A percentile compares a stretch with the other conserved stretches of the same genome.
Evolutionary conservation across 768 basidiomycete genomes (phyloP).

Genomic region (Arthromyces matolae): DNA sequence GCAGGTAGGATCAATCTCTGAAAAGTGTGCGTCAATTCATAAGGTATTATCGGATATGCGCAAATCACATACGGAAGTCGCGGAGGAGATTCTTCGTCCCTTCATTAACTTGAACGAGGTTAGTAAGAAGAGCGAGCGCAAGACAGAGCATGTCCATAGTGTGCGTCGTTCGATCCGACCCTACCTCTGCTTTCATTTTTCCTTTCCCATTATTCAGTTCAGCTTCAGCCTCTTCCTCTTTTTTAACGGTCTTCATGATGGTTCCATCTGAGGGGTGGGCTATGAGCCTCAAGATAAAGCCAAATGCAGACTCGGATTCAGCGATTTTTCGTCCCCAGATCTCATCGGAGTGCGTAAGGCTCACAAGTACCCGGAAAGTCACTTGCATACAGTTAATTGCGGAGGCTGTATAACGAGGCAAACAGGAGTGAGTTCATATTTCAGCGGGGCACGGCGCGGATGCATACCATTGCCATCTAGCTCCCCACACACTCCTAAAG

Average conservation of each 20-base stretch:
- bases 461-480: conserved; percentile 23
- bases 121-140: conserved; percentile 70
- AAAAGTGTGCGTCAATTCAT: neutral
- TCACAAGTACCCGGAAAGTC: conserved; percentile 64
- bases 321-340: conserved; percentile 55
- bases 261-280: conserved; percentile 11
- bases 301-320: conserved; percentile 41
- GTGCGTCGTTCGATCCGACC: conserved; percentile 26
- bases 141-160: conserved; percentile 73
- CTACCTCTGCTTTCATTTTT: conserved; percentile 14
- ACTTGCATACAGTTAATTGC: conserved; percentile 50
- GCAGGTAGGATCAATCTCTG: conserved; percentile 55
- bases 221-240: conserved; percentile 5
- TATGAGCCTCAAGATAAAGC: conserved; percentile 46
- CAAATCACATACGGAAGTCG: conserved; percentile 42
- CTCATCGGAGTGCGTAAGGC: conserved; percentile 59
- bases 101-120: conserved; percentile 61
- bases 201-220: conserved; percentile 5
- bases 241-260: neutral
- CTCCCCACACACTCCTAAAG: conserved; percentile 50
- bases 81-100: conserved; percentile 44
- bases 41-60: neutral
- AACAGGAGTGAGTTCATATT: neutral
- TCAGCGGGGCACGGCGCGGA: neutral
- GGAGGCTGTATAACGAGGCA: conserved; percentile 2